These are phyloP conservation scores for Pistacia atlantica DNA, from an alignment of 345 rosid species.

Conservation along the genomic window DNA sequence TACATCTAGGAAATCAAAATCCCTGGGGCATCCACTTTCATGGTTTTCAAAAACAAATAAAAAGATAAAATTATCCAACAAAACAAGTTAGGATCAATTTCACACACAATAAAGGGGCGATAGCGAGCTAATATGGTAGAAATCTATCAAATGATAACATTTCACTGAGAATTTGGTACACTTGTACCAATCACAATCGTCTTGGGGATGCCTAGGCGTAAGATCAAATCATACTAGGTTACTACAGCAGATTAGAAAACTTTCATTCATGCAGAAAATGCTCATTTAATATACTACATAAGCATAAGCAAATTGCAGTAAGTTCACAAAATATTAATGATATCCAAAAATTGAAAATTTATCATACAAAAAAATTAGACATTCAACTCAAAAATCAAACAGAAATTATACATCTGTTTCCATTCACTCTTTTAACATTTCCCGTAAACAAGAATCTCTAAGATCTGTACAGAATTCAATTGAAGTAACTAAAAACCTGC, in stretches of 20 bases:
- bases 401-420: neutral
- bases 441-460: neutral
- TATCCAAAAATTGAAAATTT: neutral
- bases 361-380: neutral
- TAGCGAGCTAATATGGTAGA: no score
- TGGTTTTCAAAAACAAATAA: no score
- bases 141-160: no score
- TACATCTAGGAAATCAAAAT: no score
- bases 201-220: neutral
- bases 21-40: no score
- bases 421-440: neutral
- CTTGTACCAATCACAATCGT: no score
- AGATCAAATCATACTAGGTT: neutral
- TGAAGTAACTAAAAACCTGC: slow-evolving; percentile 11
- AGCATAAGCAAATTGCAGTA: neutral
- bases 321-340: neutral
- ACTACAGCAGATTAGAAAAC: neutral
- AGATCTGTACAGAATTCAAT: slow-evolving; percentile 10
- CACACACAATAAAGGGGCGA: no score
- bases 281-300: neutral
- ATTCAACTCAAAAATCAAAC: neutral
- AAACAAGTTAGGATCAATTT: no score
- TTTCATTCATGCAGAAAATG: neutral
- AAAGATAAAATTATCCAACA: no score
- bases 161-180: no score